These are phyloP conservation scores for Cryptococcus sp. DNA, from an alignment of 1,284 basidiomycete genomes.

Conservation along the genomic window DNA sequence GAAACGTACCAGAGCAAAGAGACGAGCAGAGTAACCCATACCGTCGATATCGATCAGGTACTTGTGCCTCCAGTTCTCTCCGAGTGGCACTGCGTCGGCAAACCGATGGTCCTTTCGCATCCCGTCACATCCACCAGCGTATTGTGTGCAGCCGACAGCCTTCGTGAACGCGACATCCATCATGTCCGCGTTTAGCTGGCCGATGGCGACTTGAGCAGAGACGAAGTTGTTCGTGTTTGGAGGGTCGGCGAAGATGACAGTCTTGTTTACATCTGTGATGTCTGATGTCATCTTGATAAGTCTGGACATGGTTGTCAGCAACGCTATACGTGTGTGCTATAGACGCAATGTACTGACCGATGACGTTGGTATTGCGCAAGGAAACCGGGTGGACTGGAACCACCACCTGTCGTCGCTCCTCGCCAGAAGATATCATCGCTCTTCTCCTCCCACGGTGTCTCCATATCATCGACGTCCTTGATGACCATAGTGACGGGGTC, in stretches of 20 bases:
- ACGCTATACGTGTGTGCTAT: background rate
- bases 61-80: conserved; percentile 88
- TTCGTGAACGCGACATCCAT: conserved; percentile 89
- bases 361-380: conserved; percentile 84
- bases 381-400: conserved; percentile 81
- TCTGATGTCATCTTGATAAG: conserved; percentile 78
- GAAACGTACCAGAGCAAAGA: conserved; percentile 73
- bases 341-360: conserved; percentile 56
- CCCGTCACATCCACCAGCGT: conserved; percentile 77
- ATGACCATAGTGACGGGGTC: conserved; percentile 70
- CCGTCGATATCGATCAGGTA: conserved; percentile 90
- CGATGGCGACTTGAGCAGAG: conserved; percentile 64
- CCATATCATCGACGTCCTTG: conserved; percentile 75
- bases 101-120: conserved; percentile 72
- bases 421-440: conserved; percentile 60
- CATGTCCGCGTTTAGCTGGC: conserved; percentile 71
- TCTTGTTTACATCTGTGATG: conserved; percentile 61
- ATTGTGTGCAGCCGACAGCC: conserved; percentile 66
- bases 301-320: conserved; percentile 50
- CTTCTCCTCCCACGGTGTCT: conserved; percentile 67
- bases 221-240: conserved; percentile 62
- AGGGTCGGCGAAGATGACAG: conserved; percentile 75
- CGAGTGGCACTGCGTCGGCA: conserved; percentile 73
- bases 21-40: conserved; percentile 89
- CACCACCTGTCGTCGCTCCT: conserved; percentile 89